A percentile compares a stretch with the other conserved stretches of the same genome.
These are phyloP conservation scores for Phytophthora podocarpi DNA, from an alignment of 352 stramenopile species.

Conservation along the genomic window DNA sequence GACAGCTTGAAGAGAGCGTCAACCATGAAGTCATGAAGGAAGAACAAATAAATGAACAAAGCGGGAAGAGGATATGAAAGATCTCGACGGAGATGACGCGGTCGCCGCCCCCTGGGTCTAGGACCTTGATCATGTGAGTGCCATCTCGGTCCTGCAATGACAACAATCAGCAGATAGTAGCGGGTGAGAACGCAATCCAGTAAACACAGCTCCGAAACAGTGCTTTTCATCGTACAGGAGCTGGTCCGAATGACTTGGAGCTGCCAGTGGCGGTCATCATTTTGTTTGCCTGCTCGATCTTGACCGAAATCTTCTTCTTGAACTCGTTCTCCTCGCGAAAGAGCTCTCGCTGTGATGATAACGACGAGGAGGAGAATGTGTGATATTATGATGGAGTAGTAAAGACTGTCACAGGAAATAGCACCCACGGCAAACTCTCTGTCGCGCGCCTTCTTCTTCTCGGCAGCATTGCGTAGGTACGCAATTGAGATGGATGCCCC, in stretches of 20 bases:
- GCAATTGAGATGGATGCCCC: conserved; percentile 57
- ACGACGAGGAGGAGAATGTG: no score
- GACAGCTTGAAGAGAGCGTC: no score
- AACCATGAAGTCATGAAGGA: conserved; percentile 2
- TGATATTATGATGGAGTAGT: no score
- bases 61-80: conserved; percentile 67
- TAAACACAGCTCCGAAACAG: no score
- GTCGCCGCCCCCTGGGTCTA: conserved; percentile 42
- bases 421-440: conserved; percentile 65
- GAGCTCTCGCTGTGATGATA: conserved; percentile 47
- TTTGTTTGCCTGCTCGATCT: conserved; percentile 86
- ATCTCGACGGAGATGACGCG: conserved; percentile 71
- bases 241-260: conserved; percentile 51
- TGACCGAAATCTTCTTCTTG: conserved; percentile 74
- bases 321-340: conserved; percentile 67
- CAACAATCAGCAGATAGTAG: background rate
- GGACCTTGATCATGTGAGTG: conserved; percentile 69
- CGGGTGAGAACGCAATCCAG: background rate
- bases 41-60: background rate
- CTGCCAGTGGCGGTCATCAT: conserved; percentile 53
- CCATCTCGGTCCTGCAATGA: conserved; percentile 62
- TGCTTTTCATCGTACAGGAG: conserved; percentile 34
- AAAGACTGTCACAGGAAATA: no score
- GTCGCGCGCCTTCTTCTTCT: conserved; percentile 74
- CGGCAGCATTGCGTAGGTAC: conserved; percentile 57